phyloP scores from a whole-genome alignment of 768 basidiomycete genomes.

The Cyclocybe cylindracea region DNA sequence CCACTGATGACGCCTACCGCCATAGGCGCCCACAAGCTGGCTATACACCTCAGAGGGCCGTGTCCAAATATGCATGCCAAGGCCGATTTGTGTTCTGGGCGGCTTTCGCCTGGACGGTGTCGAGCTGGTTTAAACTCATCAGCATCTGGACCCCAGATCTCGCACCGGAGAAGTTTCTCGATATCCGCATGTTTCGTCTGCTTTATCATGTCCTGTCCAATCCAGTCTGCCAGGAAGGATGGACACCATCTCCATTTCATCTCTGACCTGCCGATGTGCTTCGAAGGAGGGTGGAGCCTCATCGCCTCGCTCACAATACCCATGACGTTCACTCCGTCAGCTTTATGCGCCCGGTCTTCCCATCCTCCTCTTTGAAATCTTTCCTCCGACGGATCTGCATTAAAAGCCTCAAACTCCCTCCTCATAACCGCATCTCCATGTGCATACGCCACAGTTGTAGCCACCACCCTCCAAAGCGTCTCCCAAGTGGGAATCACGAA shows the following conservation, averaged over 20 bases:
- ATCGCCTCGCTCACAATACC: slow-evolving; percentile 44
- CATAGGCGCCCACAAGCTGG: slow-evolving; percentile 49
- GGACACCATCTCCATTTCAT: slow-evolving; percentile 4
- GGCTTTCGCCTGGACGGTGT: slow-evolving; percentile 19
- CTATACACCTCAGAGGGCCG: slow-evolving; percentile 49
- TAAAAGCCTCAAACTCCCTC: slow-evolving; percentile 36
- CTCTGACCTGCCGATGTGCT: slow-evolving; percentile 39
- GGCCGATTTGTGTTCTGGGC: slow-evolving; percentile 17
- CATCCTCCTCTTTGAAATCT: slow-evolving; percentile 26
- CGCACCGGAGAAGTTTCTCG: slow-evolving; percentile 31
- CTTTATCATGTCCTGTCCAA: neutral
- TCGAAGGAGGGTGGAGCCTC: slow-evolving; percentile 53
- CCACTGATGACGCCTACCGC: slow-evolving; percentile 51
- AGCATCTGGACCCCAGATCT: slow-evolving; percentile 39
- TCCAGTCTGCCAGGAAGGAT: slow-evolving; percentile 2
- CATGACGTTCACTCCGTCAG: slow-evolving; percentile 29
- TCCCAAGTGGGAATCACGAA: slow-evolving; percentile 63
- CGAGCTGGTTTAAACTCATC: slow-evolving; percentile 46
- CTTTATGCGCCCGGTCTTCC: neutral
- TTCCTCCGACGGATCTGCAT: slow-evolving; percentile 25
- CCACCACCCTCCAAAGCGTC: slow-evolving; percentile 62
- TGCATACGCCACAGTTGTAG: slow-evolving; percentile 40
- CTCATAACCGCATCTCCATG: slow-evolving; percentile 22
- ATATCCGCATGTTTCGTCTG: slow-evolving; percentile 35
- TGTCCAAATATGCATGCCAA: slow-evolving; percentile 48